Percentiles rank a stretch among this genome's conserved stretches.
These are phyloP conservation scores for Cucurbita pepo DNA, from an alignment of 306 rosid species.

Conservation along the genomic window DNA sequence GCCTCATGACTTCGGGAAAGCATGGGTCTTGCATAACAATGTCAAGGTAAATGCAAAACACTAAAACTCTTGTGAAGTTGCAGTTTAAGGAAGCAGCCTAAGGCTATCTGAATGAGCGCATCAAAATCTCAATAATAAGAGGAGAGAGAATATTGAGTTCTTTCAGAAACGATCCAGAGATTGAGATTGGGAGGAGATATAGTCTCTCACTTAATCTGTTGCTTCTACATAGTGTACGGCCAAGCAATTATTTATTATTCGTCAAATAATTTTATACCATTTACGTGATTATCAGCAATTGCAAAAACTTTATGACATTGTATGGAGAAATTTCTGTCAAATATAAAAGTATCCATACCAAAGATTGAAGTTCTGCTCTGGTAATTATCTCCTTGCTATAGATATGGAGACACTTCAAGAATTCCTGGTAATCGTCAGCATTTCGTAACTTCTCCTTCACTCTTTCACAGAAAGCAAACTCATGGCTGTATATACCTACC, in stretches of 20 bases:
- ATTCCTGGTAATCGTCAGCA: slow-evolving; percentile 81
- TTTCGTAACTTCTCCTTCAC: slow-evolving; percentile 80
- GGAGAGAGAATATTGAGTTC: background rate
- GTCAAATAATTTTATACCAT: background rate
- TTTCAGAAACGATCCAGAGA: background rate
- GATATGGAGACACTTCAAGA: slow-evolving; percentile 90
- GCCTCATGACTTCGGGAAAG: background rate
- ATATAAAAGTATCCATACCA: slow-evolving; percentile 38
- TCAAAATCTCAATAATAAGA: background rate
- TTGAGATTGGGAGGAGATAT: background rate
- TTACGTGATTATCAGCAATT: background rate
- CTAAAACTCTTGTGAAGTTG: background rate
- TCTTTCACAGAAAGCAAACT: slow-evolving; percentile 70
- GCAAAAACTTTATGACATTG: background rate
- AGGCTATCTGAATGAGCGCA: background rate
- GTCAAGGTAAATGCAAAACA: background rate
- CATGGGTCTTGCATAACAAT: background rate
- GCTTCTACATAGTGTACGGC: background rate
- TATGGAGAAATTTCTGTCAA: background rate
- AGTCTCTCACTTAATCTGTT: background rate
- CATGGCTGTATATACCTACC: slow-evolving; percentile 59
- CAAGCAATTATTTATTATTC: background rate
- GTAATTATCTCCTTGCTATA: slow-evolving; percentile 92
- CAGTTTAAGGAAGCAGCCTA: background rate
- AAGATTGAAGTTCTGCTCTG: slow-evolving; percentile 59